Conservation (phyloP, 1,284 basidiomycete species). For the Ganoderma lingzhi region DNA sequence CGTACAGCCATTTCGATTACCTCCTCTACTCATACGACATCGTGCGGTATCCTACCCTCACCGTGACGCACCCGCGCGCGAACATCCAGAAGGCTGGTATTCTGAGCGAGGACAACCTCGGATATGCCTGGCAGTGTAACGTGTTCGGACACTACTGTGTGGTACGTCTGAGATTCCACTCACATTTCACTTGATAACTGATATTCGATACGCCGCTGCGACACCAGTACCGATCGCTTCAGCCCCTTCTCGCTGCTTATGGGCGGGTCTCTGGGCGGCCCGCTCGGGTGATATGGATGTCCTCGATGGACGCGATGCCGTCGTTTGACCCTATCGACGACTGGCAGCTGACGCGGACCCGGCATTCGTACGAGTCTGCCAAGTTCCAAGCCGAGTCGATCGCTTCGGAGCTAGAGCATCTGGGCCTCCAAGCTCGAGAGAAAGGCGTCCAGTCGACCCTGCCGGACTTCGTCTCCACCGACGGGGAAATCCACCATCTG, state of each 20-base stretch:
- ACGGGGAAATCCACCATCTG: slow-evolving; percentile 61
- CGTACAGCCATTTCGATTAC: slow-evolving; percentile 69
- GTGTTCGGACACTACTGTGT: slow-evolving; percentile 85
- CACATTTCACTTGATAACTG: not conserved
- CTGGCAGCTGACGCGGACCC: slow-evolving; percentile 73
- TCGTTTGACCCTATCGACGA: slow-evolving; percentile 76
- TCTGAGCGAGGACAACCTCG: slow-evolving; percentile 74
- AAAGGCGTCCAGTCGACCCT: slow-evolving; percentile 3
- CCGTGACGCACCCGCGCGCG: slow-evolving; percentile 67
- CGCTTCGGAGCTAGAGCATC: slow-evolving; percentile 63
- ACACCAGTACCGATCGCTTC: slow-evolving; percentile 64
- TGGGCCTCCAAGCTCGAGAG: slow-evolving; percentile 39
- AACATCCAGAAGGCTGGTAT: slow-evolving; percentile 71
- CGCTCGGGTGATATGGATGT: slow-evolving; percentile 83
- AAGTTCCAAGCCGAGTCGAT: slow-evolving; percentile 88
- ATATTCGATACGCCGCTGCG: not conserved
- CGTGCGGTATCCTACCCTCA: slow-evolving; percentile 52
- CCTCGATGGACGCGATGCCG: slow-evolving; percentile 73
- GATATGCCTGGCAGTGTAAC: slow-evolving; percentile 88
- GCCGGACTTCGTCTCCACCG: slow-evolving; percentile 20
- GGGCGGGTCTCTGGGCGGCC: slow-evolving; percentile 31
- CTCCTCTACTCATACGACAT: slow-evolving; percentile 58
- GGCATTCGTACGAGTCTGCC: slow-evolving; percentile 73
- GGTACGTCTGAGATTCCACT: slow-evolving; percentile 54
- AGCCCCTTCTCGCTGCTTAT: slow-evolving; percentile 56